These are phyloP conservation scores for Scenedesmus sp. DNA, from an alignment of 163 green algal genomes.

Conservation along the genomic window DNA sequence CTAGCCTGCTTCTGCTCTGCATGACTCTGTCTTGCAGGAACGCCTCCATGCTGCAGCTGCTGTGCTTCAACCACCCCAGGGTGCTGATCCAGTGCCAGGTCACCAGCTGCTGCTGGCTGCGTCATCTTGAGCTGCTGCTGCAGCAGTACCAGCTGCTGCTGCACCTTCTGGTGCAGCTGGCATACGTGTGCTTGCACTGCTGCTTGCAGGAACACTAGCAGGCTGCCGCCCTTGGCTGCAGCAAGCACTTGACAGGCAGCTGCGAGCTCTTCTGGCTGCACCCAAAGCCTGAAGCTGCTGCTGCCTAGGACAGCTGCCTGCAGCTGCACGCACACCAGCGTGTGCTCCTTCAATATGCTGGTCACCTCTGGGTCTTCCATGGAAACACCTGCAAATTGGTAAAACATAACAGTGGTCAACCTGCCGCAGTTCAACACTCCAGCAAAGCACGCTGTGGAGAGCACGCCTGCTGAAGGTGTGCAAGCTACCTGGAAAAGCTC, in stretches of 20 bases:
- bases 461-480: background rate
- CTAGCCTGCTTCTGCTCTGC: background rate
- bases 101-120: background rate
- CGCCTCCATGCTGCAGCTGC: background rate
- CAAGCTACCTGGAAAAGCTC: background rate
- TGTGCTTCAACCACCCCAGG: background rate
- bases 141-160: background rate
- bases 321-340: background rate
- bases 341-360: background rate
- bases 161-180: background rate
- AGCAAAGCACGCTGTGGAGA: background rate
- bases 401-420: background rate
- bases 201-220: background rate
- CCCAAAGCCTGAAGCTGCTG: slow-evolving; percentile 1
- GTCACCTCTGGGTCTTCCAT: background rate
- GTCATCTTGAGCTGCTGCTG: background rate
- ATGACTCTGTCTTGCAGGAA: background rate
- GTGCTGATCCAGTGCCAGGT: background rate
- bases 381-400: background rate
- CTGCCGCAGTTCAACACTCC: too few species aligned
- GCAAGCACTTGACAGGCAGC: background rate
- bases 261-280: background rate
- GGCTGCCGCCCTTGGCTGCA: background rate
- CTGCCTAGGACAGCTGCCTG: background rate
- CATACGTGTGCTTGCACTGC: background rate